A percentile compares a stretch with the other conserved stretches of the same genome.
Conservation (phyloP, 768 basidiomycete species). For the Russula foetens region DNA sequence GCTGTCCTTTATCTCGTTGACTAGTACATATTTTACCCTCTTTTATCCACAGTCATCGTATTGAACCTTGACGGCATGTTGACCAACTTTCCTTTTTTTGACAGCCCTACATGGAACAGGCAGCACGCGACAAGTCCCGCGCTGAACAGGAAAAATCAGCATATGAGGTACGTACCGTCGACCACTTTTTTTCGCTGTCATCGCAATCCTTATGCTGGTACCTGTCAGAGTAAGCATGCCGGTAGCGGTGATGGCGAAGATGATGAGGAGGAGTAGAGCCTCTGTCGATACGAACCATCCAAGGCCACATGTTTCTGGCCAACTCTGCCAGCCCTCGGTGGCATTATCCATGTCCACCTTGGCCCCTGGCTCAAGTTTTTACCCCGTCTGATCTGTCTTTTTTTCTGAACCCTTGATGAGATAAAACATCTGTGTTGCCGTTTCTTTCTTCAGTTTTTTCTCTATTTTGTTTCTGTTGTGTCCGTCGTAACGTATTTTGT, state of each 20-base stretch:
- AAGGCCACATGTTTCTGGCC: not conserved
- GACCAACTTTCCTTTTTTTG: not conserved
- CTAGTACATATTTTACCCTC: too few relatives aligned
- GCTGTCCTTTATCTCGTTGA: not conserved
- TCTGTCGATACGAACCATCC: not conserved
- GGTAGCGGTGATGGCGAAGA: conserved; percentile 35
- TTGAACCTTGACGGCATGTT: conserved; percentile 2
- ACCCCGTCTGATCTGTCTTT: conserved; percentile 6
- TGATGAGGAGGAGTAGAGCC: conserved; percentile 37
- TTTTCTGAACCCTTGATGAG: conserved; percentile 10
- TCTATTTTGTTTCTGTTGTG: conserved; percentile 2
- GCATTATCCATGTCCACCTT: not conserved
- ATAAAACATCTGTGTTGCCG: conserved; percentile 9
- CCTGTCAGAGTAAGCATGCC: conserved; percentile 30
- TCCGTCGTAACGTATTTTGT: conserved; percentile 17
- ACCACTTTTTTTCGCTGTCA: not conserved
- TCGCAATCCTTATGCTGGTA: not conserved
- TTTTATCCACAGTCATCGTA: not conserved
- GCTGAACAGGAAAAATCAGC: conserved; percentile 72
- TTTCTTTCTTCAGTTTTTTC: not conserved
- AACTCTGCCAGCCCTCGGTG: not conserved
- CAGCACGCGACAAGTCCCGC: conserved; percentile 78
- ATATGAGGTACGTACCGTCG: conserved; percentile 31
- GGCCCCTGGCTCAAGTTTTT: not conserved
- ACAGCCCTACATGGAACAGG: conserved; percentile 84